A percentile compares a stretch with the other conserved stretches of the same genome.
Conservation (phyloP, 441 rosid genomes). For the Populus hybrid region DNA sequence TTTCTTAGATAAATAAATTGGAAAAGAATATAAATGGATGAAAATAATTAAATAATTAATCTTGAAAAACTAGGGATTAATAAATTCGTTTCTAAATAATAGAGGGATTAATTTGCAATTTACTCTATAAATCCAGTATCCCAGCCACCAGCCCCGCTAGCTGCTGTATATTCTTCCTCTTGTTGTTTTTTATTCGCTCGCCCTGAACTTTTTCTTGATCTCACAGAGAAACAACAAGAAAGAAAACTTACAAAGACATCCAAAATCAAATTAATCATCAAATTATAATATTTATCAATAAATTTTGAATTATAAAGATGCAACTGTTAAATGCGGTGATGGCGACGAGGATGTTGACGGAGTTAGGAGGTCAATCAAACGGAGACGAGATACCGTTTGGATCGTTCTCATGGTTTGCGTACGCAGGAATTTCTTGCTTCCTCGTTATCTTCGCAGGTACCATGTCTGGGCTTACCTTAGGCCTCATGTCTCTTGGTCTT, state of each 20-base stretch:
- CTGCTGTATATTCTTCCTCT: background rate
- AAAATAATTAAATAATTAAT: too few relatives aligned
- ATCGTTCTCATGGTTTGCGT: slow-evolving; percentile 56
- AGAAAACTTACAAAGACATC: background rate
- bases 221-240: background rate
- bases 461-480: slow-evolving; percentile 84
- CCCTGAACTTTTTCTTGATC: background rate
- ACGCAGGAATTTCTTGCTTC: slow-evolving; percentile 69
- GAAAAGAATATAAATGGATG: too few relatives aligned
- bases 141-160: background rate
- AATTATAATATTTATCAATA: background rate
- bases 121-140: background rate
- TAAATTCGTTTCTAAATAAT: too few relatives aligned
- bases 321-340: slow-evolving; percentile 55
- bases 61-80: too few relatives aligned
- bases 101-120: too few relatives aligned
- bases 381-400: slow-evolving; percentile 44
- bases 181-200: background rate
- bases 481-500: slow-evolving; percentile 80
- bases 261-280: background rate
- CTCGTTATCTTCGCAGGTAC: slow-evolving; percentile 87
- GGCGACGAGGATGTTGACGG: slow-evolving; percentile 51
- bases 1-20: too few relatives aligned
- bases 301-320: slow-evolving; percentile 20
- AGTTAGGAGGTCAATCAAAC: slow-evolving; percentile 29